These are phyloP conservation scores for Brassica balearica DNA, from an alignment of 441 rosid genomes.

Conservation along the genomic window DNA sequence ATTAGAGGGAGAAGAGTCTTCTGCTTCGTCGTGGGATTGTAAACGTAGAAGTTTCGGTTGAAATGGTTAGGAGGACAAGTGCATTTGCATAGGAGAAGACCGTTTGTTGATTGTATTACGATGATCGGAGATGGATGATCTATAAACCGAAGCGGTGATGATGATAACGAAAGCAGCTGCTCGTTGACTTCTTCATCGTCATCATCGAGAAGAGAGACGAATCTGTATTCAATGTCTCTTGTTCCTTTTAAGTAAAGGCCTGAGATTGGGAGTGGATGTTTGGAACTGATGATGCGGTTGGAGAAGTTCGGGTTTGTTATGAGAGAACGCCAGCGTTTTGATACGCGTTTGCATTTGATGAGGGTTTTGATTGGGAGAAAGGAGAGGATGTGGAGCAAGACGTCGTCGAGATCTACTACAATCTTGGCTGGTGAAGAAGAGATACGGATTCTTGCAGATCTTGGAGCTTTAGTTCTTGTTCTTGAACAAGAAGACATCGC, in stretches of 20 bases:
- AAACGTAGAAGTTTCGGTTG: slow-evolving; percentile 44
- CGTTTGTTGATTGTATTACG: slow-evolving; percentile 57
- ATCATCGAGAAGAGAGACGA: slow-evolving; percentile 40
- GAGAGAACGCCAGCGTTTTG: slow-evolving; percentile 62
- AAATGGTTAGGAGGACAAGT: slow-evolving; percentile 1
- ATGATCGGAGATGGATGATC: slow-evolving; percentile 35
- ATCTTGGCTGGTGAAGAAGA: slow-evolving; percentile 36
- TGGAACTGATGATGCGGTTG: not conserved
- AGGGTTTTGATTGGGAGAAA: slow-evolving; percentile 55
- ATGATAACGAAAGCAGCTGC: slow-evolving; percentile 4
- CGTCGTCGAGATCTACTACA: slow-evolving; percentile 48
- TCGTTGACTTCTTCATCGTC: not conserved
- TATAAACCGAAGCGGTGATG: slow-evolving; percentile 42
- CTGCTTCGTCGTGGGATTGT: slow-evolving; percentile 58
- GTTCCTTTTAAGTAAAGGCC: slow-evolving; percentile 39
- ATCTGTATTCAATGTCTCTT: slow-evolving; percentile 23
- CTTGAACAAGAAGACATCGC: slow-evolving; percentile 27
- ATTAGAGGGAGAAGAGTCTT: slow-evolving; percentile 40
- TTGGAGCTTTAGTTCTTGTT: slow-evolving; percentile 38
- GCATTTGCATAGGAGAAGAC: slow-evolving; percentile 53
- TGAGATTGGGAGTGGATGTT: slow-evolving; percentile 36
- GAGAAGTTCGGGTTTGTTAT: slow-evolving; percentile 55
- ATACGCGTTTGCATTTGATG: slow-evolving; percentile 53
- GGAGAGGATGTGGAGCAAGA: slow-evolving; percentile 51
- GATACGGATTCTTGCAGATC: slow-evolving; percentile 26